These are phyloP conservation scores for Irpex lacteus DNA, from an alignment of 1,284 basidiomycete genomes.

Conservation along the genomic window DNA sequence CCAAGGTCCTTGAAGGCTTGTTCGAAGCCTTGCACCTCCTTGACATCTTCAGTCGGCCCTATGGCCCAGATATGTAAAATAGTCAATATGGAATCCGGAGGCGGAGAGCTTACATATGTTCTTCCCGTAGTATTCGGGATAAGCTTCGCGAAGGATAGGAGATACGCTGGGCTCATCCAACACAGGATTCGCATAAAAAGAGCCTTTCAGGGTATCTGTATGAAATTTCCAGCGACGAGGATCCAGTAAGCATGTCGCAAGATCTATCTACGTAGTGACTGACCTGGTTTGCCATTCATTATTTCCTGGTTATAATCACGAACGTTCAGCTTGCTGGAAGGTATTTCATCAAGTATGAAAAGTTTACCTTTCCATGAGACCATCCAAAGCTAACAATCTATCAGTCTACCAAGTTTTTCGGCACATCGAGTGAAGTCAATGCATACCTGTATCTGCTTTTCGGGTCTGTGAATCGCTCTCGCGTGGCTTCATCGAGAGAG, in stretches of 20 bases:
- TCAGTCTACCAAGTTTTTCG: neutral
- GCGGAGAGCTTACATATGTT: constrained; percentile 63
- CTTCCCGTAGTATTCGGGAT: constrained; percentile 77
- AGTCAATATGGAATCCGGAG: neutral
- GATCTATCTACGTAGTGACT: constrained; percentile 1
- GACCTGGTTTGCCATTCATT: constrained; percentile 89
- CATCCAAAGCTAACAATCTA: constrained; percentile 74
- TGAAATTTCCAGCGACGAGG: no score
- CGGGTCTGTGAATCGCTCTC: constrained; percentile 72
- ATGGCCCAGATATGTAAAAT: neutral
- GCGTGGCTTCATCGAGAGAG: constrained; percentile 54
- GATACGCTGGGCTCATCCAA: constrained; percentile 62
- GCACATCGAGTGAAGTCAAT: neutral
- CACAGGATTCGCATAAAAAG: constrained; percentile 88
- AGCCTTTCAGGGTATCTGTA: constrained; percentile 82
- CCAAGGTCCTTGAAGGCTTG: constrained; percentile 83
- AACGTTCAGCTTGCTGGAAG: neutral
- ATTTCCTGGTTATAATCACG: constrained; percentile 58
- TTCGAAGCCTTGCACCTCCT: constrained; percentile 74
- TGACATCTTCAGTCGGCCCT: constrained; percentile 71
- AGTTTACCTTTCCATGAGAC: constrained; percentile 82
- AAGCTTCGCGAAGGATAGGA: constrained; percentile 44
- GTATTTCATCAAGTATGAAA: neutral
- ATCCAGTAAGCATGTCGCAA: neutral
- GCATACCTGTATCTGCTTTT: constrained; percentile 66